A percentile compares a stretch with the other conserved stretches of the same genome.
These are phyloP conservation scores for Tilletia indica DNA, from an alignment of 1,284 basidiomycete species.

Conservation along the genomic window DNA sequence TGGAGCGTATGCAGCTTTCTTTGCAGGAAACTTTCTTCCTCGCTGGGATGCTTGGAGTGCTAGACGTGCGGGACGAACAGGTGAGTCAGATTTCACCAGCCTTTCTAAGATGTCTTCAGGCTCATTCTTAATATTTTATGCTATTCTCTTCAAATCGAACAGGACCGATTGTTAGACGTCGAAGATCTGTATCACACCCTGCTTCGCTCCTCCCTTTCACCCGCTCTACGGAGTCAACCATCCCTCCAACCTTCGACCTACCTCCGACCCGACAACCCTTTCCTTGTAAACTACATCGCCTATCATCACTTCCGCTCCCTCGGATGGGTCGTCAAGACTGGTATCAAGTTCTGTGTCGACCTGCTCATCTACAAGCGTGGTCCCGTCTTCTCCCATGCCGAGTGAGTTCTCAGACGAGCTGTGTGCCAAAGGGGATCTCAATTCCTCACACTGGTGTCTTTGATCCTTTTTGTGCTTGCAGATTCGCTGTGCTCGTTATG, in stretches of 20 bases:
- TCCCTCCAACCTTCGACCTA: constrained; percentile 10
- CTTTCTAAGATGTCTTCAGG: background rate
- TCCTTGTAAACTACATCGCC: constrained; percentile 82
- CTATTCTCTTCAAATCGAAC: background rate
- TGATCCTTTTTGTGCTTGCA: constrained; percentile 53
- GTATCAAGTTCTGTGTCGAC: constrained; percentile 96
- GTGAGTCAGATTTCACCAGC: background rate
- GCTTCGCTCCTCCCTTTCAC: background rate
- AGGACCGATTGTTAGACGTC: background rate
- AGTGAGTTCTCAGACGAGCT: constrained; percentile 63
- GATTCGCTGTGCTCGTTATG: constrained; percentile 83
- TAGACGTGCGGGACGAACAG: constrained; percentile 63
- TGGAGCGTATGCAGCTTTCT: constrained; percentile 90
- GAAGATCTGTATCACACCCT: background rate
- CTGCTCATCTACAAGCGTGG: constrained; percentile 91
- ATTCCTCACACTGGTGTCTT: background rate
- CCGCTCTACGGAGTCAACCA: background rate
- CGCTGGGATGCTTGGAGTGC: constrained; percentile 76
- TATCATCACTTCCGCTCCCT: constrained; percentile 95
- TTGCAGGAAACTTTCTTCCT: constrained; percentile 91
- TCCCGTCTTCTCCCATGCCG: constrained; percentile 91
- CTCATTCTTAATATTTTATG: background rate
- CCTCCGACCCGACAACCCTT: constrained; percentile 74
- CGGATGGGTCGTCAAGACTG: constrained; percentile 95
- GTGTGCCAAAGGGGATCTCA: background rate